Evolutionary conservation across 352 stramenopile genomes (phyloP).

Genomic region (Phytophthora pini): DNA sequence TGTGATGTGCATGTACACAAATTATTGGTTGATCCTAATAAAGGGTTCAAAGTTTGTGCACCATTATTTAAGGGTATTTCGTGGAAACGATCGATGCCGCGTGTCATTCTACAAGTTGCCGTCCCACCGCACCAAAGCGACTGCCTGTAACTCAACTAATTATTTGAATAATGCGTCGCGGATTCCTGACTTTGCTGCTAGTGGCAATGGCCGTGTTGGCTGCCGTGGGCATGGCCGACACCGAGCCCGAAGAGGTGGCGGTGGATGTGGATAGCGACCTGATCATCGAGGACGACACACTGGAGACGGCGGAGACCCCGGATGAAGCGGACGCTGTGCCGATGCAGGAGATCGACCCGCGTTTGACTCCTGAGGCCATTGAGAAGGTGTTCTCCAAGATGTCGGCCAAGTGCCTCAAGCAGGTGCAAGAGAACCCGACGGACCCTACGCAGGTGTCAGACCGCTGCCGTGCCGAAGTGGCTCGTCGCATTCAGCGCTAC

Average conservation of each 20-base stretch:
- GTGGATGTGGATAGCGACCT: slow-evolving; percentile 49
- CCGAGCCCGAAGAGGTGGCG: slow-evolving; percentile 40
- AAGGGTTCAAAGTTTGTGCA: neutral
- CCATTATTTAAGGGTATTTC: slow-evolving; percentile 6
- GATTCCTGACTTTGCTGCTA: slow-evolving; percentile 54
- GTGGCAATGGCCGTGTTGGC: slow-evolving; percentile 52
- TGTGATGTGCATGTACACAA: slow-evolving; percentile 16
- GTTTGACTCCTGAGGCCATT: slow-evolving; percentile 66
- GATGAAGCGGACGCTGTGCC: slow-evolving; percentile 21
- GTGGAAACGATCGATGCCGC: slow-evolving; percentile 21
- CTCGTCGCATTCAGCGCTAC: slow-evolving; percentile 68
- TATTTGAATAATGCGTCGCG: slow-evolving; percentile 44
- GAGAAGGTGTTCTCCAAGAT: slow-evolving; percentile 78
- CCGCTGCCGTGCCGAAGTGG: slow-evolving; percentile 64
- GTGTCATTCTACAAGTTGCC: slow-evolving; percentile 40
- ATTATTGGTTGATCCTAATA: slow-evolving; percentile 2
- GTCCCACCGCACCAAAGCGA: neutral
- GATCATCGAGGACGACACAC: slow-evolving; percentile 49
- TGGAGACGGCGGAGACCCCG: slow-evolving; percentile 27
- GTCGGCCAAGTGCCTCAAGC: slow-evolving; percentile 72
- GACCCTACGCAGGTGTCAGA: slow-evolving; percentile 72
- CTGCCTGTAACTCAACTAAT: neutral
- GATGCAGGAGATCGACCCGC: slow-evolving; percentile 42
- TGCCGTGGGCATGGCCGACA: slow-evolving; percentile 33
- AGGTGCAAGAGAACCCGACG: slow-evolving; percentile 73